Evolutionary conservation across 2,329 filamentous ascomycete genomes (phyloP), one percentile per base, ranked within the genome.

Genomic region (Escovopsis sp.): DNA sequence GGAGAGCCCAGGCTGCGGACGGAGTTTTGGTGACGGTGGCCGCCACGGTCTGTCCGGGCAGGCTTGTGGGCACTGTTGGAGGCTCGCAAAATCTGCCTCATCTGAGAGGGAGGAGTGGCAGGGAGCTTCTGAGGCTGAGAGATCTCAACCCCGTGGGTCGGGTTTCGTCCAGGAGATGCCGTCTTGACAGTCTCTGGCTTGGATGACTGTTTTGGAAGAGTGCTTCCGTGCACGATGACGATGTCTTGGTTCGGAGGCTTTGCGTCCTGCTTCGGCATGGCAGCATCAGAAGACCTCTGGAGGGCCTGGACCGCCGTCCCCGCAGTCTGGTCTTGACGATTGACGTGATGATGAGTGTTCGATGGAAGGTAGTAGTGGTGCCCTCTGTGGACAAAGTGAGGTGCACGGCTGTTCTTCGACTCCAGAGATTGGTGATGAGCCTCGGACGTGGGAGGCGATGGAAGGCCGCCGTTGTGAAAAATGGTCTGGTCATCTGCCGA

Each of bases 401-500:
- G 47, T 38, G 39, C 16, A 32, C 37, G 42, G n/a, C 30, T 33
- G 27, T 42, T 39, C 30, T 25, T 12, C 29, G 37, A 37, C 24
- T 31, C 33, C 7, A 35, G 20, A n/a, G 35, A 35, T 11, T 37
- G 15, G 12, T 32, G 39, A 31, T 46, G 51, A 30, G 49, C 45
- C 29, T 31, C 41, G 12, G 41, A 37, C 13, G 48, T 25, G 3
- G 57, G 57, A 11, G 51, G 52, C 4, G 51, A 47, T 12, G 57
- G 57, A 7, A 62, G 48, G 4, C 59, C 60, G 32, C 49, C 52
- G 5, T 46, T 35, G 6, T 47, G 42, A 33, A 58, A 51, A 13
- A 55, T 41, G 5, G 34, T 48, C 39, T 60, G 50, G 5, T 53
- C 56, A 33, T 54, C 60, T 62, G 24, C 20, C 10, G 24, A n/a